phyloP scores from a whole-genome alignment of 192 early-diverging fungal genomes.

The Umbelopsis isabellina region DNA sequence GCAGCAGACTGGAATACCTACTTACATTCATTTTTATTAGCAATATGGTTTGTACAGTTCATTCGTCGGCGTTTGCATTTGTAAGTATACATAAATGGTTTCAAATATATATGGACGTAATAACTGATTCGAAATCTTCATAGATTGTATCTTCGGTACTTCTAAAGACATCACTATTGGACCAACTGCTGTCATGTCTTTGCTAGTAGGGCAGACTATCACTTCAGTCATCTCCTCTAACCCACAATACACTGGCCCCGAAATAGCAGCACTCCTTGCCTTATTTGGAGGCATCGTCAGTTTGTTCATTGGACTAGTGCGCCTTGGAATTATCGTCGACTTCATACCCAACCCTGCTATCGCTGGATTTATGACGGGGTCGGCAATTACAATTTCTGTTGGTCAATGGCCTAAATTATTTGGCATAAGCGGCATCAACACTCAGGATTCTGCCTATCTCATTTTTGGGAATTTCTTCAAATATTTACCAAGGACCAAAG shows the following conservation, averaged over 20 bases:
- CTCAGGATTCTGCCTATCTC: constrained; percentile 69
- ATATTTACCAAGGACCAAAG: constrained; percentile 40
- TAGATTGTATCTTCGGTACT: constrained; percentile 67
- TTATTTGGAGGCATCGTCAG: constrained; percentile 77
- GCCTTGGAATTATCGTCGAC: constrained; percentile 87
- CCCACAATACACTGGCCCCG: constrained; percentile 73
- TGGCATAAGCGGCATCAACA: constrained; percentile 76
- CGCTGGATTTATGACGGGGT: constrained; percentile 86
- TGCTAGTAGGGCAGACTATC: constrained; percentile 72
- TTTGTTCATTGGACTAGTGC: constrained; percentile 73
- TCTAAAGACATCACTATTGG: constrained; percentile 74
- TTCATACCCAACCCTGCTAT: constrained; percentile 86
- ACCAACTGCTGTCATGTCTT: constrained; percentile 81
- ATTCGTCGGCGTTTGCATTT: constrained; percentile 66
- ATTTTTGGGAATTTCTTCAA: constrained; percentile 72
- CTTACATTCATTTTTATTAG: background rate
- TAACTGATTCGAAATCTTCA: no score
- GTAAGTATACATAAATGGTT: background rate
- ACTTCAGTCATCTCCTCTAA: constrained; percentile 30
- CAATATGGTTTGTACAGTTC: constrained; percentile 75
- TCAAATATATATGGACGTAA: no score
- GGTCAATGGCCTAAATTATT: constrained; percentile 72
- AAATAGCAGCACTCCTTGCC: constrained; percentile 66
- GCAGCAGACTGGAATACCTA: background rate
- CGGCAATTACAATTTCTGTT: constrained; percentile 78